Conservation (phyloP, 148 eudicot genomes). For the Nyssa sinensis region DNA sequence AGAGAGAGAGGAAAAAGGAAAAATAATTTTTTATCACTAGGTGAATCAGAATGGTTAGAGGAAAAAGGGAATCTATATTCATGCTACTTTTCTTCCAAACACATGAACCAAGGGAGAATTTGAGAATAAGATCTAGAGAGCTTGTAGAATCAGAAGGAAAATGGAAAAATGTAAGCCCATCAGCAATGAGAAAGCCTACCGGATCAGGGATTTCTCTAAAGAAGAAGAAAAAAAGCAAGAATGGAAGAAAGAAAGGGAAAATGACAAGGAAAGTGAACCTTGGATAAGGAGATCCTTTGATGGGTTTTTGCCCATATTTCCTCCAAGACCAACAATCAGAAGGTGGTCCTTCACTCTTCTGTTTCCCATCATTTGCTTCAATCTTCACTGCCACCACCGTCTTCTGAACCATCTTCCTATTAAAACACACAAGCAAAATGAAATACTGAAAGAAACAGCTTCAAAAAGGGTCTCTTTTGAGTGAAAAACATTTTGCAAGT, state of each 20-base stretch:
- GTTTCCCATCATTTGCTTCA: slow-evolving; percentile 41
- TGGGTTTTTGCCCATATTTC: slow-evolving; percentile 85
- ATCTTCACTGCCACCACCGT: slow-evolving; percentile 59
- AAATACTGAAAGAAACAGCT: neutral
- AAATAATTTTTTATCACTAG: neutral
- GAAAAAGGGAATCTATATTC: too few relatives aligned
- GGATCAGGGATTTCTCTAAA: too few relatives aligned
- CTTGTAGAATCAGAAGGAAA: neutral
- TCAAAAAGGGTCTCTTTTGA: too few relatives aligned
- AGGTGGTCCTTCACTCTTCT: slow-evolving; percentile 50
- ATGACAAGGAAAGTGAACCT: slow-evolving; percentile 29
- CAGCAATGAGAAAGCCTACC: too few relatives aligned
- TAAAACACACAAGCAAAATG: neutral
- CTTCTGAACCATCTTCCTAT: slow-evolving; percentile 49
- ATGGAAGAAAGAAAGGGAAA: slow-evolving; percentile 13
- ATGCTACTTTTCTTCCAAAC: too few relatives aligned
- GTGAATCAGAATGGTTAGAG: too few relatives aligned
- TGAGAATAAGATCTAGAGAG: neutral
- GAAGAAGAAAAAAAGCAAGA: too few relatives aligned
- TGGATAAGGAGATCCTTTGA: slow-evolving; percentile 75
- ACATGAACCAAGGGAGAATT: too few relatives aligned
- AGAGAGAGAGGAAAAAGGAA: neutral
- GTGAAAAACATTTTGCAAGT: too few relatives aligned
- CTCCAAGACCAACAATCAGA: slow-evolving; percentile 84
- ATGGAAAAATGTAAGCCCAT: neutral